These are phyloP conservation scores for Calonectria henricotiae DNA, from an alignment of 2,329 filamentous ascomycete genomes.

Conservation along the genomic window DNA sequence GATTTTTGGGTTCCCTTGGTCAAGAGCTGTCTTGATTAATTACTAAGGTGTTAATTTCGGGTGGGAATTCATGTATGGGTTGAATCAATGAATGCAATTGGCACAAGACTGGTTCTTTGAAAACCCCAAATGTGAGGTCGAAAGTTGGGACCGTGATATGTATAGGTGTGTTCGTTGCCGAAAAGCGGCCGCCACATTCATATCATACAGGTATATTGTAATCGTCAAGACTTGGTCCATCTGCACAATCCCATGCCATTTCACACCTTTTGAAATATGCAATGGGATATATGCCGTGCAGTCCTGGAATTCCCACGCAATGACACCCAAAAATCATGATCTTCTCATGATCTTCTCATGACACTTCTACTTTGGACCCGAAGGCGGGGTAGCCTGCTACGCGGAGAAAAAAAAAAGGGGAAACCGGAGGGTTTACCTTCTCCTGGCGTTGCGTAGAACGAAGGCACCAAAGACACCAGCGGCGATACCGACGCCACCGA, in stretches of 20 bases:
- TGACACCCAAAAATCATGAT: constrained; percentile 28
- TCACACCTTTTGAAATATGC: constrained; percentile 31
- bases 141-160: constrained; percentile 36
- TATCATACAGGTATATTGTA: constrained; percentile 49
- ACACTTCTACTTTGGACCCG: not conserved
- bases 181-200: constrained; percentile 44
- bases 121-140: not conserved
- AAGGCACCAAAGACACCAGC: constrained; percentile 95
- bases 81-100: no score
- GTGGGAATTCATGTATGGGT: no score
- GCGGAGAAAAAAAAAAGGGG: not conserved
- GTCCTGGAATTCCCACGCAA: constrained; percentile 38
- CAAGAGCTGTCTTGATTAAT: no score
- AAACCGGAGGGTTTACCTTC: constrained; percentile 59
- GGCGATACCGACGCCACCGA: constrained; percentile 92
- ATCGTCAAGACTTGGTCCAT: constrained; percentile 44
- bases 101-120: no score
- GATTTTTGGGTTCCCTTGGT: no score
- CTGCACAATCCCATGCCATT: constrained; percentile 31
- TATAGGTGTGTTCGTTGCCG: constrained; percentile 37
- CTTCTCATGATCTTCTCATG: constrained; percentile 11
- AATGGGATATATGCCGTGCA: constrained; percentile 36
- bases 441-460: constrained; percentile 83
- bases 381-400: constrained; percentile 1
- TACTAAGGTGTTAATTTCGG: no score